phyloP scores from a whole-genome alignment of 257 asterid species.

The Hygrophila difformis region DNA sequence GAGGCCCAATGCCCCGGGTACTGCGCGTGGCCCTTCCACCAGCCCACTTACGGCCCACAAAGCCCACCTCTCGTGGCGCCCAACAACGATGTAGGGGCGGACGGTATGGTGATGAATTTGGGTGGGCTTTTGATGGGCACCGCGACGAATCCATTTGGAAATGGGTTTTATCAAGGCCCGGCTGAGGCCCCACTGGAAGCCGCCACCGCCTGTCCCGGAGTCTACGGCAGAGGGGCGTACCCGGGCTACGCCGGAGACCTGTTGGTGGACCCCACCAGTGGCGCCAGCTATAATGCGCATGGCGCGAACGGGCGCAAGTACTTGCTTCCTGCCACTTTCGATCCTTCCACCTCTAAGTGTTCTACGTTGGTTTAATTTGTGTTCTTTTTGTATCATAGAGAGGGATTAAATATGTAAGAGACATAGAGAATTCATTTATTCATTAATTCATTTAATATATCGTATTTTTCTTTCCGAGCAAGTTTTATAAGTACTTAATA shows the following conservation, averaged over 20 bases:
- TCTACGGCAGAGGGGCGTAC: neutral
- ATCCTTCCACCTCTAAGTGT: neutral
- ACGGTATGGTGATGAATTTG: slow-evolving; percentile 47
- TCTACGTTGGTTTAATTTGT: neutral
- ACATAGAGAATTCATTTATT: no score
- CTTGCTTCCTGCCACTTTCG: neutral
- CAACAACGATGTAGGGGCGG: slow-evolving; percentile 65
- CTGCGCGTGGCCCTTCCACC: slow-evolving; percentile 78
- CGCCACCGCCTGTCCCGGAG: slow-evolving; percentile 65
- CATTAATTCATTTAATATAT: no score
- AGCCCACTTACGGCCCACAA: slow-evolving; percentile 77
- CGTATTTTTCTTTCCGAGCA: no score
- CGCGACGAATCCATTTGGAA: slow-evolving; percentile 65
- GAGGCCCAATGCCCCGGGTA: slow-evolving; percentile 52
- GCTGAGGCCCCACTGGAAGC: slow-evolving; percentile 65
- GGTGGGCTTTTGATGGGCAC: slow-evolving; percentile 61
- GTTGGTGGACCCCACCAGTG: neutral
- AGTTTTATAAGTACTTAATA: no score
- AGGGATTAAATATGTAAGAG: no score
- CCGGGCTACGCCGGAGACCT: neutral
- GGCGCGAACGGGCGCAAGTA: neutral
- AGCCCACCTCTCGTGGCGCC: slow-evolving; percentile 57
- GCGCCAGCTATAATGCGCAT: neutral
- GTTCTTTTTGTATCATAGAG: no score
- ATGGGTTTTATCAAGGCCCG: slow-evolving; percentile 59